Evolutionary conservation across 2,329 filamentous ascomycete species (phyloP).

Genomic region (Ilyonectria destructans): DNA sequence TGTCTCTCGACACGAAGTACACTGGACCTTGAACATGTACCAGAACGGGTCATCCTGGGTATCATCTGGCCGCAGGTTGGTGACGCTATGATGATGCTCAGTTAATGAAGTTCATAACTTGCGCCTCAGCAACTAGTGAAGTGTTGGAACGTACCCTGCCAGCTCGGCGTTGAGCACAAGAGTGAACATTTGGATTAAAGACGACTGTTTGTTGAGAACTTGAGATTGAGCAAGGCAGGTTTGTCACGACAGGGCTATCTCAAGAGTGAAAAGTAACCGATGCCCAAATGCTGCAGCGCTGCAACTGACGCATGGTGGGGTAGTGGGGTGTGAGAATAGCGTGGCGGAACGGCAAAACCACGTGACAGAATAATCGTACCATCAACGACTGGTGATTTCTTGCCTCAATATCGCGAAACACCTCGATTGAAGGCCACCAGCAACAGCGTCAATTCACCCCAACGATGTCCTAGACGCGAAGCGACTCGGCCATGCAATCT

Average conservation of each 20-base stretch:
- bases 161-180: conserved; percentile 79
- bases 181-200: conserved; percentile 71
- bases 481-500: conserved; percentile 71
- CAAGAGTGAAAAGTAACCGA: conserved; percentile 32
- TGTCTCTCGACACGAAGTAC: conserved; percentile 94
- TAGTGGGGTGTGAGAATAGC: conserved; percentile 49
- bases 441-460: conserved; percentile 31
- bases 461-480: conserved; percentile 44
- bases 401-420: conserved; percentile 39
- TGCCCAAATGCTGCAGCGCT: conserved; percentile 21
- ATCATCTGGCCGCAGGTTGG: conserved; percentile 89
- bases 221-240: background rate
- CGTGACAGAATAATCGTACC: conserved; percentile 50
- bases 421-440: conserved; percentile 43
- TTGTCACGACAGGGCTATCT: conserved; percentile 18
- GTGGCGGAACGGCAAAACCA: conserved; percentile 24
- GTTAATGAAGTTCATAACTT: conserved; percentile 37
- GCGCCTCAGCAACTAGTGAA: background rate
- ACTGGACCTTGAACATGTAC: conserved; percentile 98
- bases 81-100: conserved; percentile 76
- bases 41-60: conserved; percentile 88
- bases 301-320: conserved; percentile 42
- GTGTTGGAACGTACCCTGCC: conserved; percentile 69
- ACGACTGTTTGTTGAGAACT: background rate
- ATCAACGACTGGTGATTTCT: conserved; percentile 47